Evolutionary conservation across 2,329 filamentous ascomycete species (phyloP).

Genomic region (Colletotrichum falcatum): DNA sequence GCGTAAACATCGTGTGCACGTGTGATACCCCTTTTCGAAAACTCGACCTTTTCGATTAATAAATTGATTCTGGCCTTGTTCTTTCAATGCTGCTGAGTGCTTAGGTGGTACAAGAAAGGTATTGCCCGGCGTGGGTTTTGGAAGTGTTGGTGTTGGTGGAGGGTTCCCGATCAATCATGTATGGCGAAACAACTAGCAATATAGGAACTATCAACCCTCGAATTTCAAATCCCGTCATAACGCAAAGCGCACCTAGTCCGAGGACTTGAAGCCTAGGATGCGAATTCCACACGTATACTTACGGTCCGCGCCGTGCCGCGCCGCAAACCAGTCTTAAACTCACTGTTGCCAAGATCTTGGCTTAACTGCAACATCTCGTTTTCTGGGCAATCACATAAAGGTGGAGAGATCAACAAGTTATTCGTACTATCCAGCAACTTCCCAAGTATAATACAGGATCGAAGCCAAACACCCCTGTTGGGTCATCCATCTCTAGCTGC

Average conservation of each 20-base stretch:
- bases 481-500: slow-evolving; percentile 12
- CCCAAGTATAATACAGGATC: slow-evolving; percentile 27
- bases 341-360: slow-evolving; percentile 24
- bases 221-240: neutral
- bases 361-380: slow-evolving; percentile 11
- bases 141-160: slow-evolving; percentile 7
- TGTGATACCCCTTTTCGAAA: neutral
- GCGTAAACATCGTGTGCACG: slow-evolving; percentile 31
- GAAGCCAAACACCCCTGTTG: slow-evolving; percentile 9
- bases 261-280: neutral
- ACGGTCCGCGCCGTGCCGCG: neutral
- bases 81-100: neutral
- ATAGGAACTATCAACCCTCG: neutral
- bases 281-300: neutral
- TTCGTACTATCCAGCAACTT: slow-evolving; percentile 25
- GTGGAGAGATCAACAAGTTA: slow-evolving; percentile 16
- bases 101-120: neutral
- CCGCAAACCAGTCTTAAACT: neutral
- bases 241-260: neutral
- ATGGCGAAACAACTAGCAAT: neutral
- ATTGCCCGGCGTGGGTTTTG: neutral
- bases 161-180: neutral
- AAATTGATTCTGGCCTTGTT: too few relatives aligned
- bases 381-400: neutral
- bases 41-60: neutral